Evolutionary conservation across 2,329 filamentous ascomycete species (phyloP).

Genomic region (Mycosphaerella sp.): DNA sequence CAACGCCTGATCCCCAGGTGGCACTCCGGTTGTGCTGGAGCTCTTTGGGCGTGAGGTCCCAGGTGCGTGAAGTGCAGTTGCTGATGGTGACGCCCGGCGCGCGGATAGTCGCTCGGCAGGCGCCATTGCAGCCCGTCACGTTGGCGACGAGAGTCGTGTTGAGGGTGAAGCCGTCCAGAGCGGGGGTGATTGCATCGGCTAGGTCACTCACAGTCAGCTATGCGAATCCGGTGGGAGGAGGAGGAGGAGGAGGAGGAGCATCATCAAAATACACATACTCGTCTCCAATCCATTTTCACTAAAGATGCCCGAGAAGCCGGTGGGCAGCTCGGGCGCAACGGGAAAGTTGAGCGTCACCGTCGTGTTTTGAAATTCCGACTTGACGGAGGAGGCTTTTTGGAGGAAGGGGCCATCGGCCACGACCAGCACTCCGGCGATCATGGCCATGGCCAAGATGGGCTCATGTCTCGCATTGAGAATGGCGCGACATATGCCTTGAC

Average conservation of each 20-base stretch:
- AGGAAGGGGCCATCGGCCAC: constrained; percentile 12
- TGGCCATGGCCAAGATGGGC: constrained; percentile 3
- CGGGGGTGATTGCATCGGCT: constrained; percentile 1
- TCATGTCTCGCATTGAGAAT: constrained; percentile 4
- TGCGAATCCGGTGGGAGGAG: not conserved
- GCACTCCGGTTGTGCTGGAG: not conserved
- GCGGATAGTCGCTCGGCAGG: constrained; percentile 1
- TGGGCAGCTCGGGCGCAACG: constrained; percentile 9
- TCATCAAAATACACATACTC: not conserved
- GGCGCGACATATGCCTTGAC: constrained; percentile 6
- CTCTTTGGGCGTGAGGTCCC: not conserved
- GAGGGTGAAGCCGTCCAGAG: not conserved
- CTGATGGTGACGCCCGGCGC: constrained; percentile 1
- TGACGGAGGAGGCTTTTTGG: constrained; percentile 11
- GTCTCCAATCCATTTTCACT: not conserved
- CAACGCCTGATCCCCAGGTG: constrained; percentile 2
- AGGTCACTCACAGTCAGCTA: not conserved
- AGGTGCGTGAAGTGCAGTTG: constrained; percentile 3
- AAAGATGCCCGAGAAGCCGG: constrained; percentile 8
- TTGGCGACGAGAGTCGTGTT: constrained; percentile 5
- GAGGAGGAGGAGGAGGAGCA: too few species aligned
- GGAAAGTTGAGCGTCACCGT: constrained; percentile 5
- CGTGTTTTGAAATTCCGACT: constrained; percentile 2
- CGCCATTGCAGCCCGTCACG: constrained; percentile 1
- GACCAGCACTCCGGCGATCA: constrained; percentile 5